phyloP scores from a whole-genome alignment of 169 alveolate species.

The Babesia bigemina region DNA sequence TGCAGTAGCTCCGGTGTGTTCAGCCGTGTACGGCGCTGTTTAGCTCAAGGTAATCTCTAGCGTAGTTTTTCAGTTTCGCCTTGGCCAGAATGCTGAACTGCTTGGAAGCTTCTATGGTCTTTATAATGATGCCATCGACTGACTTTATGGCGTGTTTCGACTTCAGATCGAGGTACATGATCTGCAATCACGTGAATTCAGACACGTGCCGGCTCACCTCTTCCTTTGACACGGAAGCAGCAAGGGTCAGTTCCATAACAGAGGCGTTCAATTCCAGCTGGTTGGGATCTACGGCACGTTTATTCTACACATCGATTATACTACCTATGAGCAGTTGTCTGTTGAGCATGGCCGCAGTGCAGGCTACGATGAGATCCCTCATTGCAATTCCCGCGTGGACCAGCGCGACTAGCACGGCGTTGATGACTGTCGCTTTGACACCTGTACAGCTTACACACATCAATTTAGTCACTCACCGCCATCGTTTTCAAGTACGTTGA shows the following conservation, averaged over 20 bases:
- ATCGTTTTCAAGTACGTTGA: constrained; percentile 63
- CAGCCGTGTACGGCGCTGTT: constrained; percentile 25
- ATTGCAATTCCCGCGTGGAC: constrained; percentile 81
- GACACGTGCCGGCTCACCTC: constrained; percentile 26
- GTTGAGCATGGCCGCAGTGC: constrained; percentile 71
- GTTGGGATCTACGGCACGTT: constrained; percentile 41
- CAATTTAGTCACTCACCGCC: constrained; percentile 62
- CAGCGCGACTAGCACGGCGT: constrained; percentile 75
- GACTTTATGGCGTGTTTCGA: constrained; percentile 52
- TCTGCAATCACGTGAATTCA: constrained; percentile 3
- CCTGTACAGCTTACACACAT: constrained; percentile 53
- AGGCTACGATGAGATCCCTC: constrained; percentile 73
- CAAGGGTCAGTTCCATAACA: constrained; percentile 46
- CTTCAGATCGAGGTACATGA: constrained; percentile 51
- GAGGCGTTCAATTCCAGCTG: constrained; percentile 66
- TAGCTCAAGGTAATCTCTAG: constrained; percentile 22
- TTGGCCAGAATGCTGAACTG: constrained; percentile 45
- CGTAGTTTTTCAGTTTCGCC: constrained; percentile 32
- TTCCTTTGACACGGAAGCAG: constrained; percentile 40
- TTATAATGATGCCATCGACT: constrained; percentile 15
- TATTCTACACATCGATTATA: too few species aligned
- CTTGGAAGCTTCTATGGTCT: constrained; percentile 25
- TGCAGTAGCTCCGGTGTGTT: neutral
- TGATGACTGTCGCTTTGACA: constrained; percentile 73
- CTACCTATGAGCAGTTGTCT: constrained; percentile 42